Base-by-base conservation (phyloP, 2,329 filamentous ascomycete genomes). In the Knufia petricola region DNA sequence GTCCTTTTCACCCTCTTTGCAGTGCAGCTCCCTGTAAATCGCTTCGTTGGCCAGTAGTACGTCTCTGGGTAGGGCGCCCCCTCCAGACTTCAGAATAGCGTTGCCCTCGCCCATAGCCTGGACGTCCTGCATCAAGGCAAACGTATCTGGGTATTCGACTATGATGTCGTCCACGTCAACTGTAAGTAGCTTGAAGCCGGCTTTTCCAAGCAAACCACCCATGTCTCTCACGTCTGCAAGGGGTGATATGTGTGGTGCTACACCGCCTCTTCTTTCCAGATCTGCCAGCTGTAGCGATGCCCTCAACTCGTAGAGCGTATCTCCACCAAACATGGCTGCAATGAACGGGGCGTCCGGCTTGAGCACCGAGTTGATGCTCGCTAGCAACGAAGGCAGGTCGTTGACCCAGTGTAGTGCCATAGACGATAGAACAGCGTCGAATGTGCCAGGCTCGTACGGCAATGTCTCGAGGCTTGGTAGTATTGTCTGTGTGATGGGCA, bases 81-180 rank as follows among this genome's bases (percentile, higher is more conserved):
- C 77, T 44, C 53, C 47, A 28, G 50, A 50, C n/a, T 85, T 81
- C 32, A 95, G 63, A 20, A 95, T 82, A 1, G 89, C 90, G 64
- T 94, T 98, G 51, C 78, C 82, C 71, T 98, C 94, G 8, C 89
- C 92, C 92, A 98, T 98, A 20, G 86, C 84, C 65, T 96, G 90
- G 49, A 98, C 70, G 65, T 98, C 92, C 59, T 82, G 77, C 89
- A 98, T 95, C 48, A 98, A 71, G 1, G 87, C 81, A 69, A 95
- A 95, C 0, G 78, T 84, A 66, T 90, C 81, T 0, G 92, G 92
- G 62, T 88, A 98, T 64, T 95, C 88, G 24, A 98, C 87, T 23
- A 96, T 80, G 44, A 98, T 94, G 66, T 98, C 92, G 66, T 98
- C 94, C 12, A 98, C 83, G 60, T 98, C 92, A 1, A 98, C 88